Evolutionary conservation across 129 eudicot species (phyloP).

Genomic region (Pseudognaphalium luteoalbum): DNA sequence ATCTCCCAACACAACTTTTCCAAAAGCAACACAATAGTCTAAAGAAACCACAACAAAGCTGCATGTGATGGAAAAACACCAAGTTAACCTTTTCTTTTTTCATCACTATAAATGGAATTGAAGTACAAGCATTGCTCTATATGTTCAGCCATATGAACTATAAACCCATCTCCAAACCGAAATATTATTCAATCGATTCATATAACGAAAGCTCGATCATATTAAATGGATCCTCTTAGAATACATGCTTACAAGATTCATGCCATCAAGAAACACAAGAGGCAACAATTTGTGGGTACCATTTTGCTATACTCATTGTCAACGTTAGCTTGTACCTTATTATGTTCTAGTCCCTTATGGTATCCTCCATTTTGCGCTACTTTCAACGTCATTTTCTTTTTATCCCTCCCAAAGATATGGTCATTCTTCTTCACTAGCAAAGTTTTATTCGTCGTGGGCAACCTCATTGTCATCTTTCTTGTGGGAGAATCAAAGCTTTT

Average conservation of each 20-base stretch:
- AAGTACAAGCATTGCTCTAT: too few relatives aligned
- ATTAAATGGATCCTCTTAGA: slow-evolving; percentile 43
- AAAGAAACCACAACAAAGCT: slow-evolving; percentile 35
- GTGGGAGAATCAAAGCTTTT: slow-evolving; percentile 50
- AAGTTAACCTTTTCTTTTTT: slow-evolving; percentile 28
- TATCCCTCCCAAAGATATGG: slow-evolving; percentile 41
- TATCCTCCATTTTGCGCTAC: slow-evolving; percentile 51
- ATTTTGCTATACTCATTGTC: slow-evolving; percentile 46
- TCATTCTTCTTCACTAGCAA: slow-evolving; percentile 51
- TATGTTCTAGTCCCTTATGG: slow-evolving; percentile 59
- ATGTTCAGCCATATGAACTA: background rate
- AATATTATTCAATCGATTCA: background rate
- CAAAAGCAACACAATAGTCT: slow-evolving; percentile 33
- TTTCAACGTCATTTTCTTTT: slow-evolving; percentile 36
- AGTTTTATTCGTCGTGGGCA: slow-evolving; percentile 52
- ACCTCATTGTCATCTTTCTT: slow-evolving; percentile 61
- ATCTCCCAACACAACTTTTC: slow-evolving; percentile 35
- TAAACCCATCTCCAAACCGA: background rate
- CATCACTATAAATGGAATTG: slow-evolving; percentile 35
- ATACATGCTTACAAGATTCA: slow-evolving; percentile 51
- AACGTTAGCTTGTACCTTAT: slow-evolving; percentile 43
- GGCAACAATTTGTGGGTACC: slow-evolving; percentile 47
- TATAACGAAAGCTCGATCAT: background rate
- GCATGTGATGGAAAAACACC: slow-evolving; percentile 36
- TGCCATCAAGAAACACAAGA: slow-evolving; percentile 51